These are phyloP conservation scores for Auricularia sp. DNA, from an alignment of 768 basidiomycete genomes.

Conservation along the genomic window DNA sequence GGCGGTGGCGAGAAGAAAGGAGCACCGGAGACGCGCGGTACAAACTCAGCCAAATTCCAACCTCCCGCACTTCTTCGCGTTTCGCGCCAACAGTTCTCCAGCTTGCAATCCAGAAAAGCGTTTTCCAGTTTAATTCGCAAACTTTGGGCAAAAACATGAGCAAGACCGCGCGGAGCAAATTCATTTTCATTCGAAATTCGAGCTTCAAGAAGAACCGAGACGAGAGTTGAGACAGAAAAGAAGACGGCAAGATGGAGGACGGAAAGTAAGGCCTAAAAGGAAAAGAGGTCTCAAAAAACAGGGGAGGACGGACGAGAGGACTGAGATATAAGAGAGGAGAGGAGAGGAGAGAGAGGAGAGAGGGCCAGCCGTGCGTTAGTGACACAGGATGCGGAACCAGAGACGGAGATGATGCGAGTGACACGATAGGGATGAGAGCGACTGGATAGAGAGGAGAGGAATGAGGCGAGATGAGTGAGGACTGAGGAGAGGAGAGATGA, in stretches of 20 bases:
- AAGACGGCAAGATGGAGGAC: neutral
- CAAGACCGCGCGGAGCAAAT: too few relatives aligned
- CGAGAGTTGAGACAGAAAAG: neutral
- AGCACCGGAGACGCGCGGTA: neutral
- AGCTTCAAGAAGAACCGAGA: too few relatives aligned
- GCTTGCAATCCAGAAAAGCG: too few relatives aligned
- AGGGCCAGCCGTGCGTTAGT: slow-evolving; percentile 12
- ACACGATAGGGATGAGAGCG: slow-evolving; percentile 6
- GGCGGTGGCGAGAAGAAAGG: neutral
- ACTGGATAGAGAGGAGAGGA: slow-evolving; percentile 1
- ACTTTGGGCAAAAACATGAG: too few relatives aligned
- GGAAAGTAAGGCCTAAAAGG: neutral
- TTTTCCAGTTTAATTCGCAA: too few relatives aligned
- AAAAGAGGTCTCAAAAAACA: neutral
- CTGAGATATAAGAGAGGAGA: slow-evolving; percentile 13
- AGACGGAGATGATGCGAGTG: slow-evolving; percentile 3
- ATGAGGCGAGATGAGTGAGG: slow-evolving; percentile 5
- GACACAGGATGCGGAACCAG: slow-evolving; percentile 14
- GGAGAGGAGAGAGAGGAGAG: slow-evolving; percentile 16
- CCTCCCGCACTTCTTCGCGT: too few relatives aligned
- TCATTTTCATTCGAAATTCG: too few relatives aligned
- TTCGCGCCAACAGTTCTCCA: too few relatives aligned
- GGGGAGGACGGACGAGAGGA: slow-evolving; percentile 15
- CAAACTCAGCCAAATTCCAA: neutral
- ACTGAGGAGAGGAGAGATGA: slow-evolving; percentile 11